Percentiles rank a stretch among this genome's conserved stretches.
These are phyloP conservation scores for Actinomortierella wolfii DNA, from an alignment of 371 early-diverging fungal genomes.

Conservation along the genomic window DNA sequence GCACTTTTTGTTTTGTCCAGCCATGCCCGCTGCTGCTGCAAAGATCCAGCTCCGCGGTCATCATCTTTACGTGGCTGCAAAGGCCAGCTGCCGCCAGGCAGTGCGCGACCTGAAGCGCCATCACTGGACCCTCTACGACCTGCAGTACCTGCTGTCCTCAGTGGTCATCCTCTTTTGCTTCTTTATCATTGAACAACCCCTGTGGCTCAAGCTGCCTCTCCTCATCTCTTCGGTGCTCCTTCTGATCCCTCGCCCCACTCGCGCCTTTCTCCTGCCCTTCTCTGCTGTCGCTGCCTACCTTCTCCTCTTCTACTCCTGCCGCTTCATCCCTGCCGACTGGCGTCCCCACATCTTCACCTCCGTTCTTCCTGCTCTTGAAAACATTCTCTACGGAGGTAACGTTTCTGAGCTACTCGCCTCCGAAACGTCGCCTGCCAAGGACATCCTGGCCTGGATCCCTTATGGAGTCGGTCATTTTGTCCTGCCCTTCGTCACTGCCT, in stretches of 20 bases:
- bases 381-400: slow-evolving; percentile 71
- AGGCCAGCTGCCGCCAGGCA: slow-evolving; percentile 24
- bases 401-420: slow-evolving; percentile 65
- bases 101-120: slow-evolving; percentile 21
- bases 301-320: slow-evolving; percentile 64
- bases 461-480: slow-evolving; percentile 77
- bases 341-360: slow-evolving; percentile 71
- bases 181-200: slow-evolving; percentile 45
- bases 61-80: slow-evolving; percentile 7
- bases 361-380: slow-evolving; percentile 70
- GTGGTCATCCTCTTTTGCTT: slow-evolving; percentile 41
- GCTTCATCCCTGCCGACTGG: slow-evolving; percentile 63
- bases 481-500: slow-evolving; percentile 60
- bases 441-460: slow-evolving; percentile 72
- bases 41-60: slow-evolving; percentile 15
- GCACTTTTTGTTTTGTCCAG: not conserved
- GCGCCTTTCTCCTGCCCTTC: slow-evolving; percentile 57
- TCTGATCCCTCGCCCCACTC: slow-evolving; percentile 41
- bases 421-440: slow-evolving; percentile 55
- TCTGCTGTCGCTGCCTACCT: slow-evolving; percentile 68
- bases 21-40: not conserved
- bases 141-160: slow-evolving; percentile 47
- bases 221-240: slow-evolving; percentile 33
- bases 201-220: slow-evolving; percentile 40
- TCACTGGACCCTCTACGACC: slow-evolving; percentile 44